Percentiles rank a stretch among this genome's conserved stretches.
These are phyloP conservation scores for Boechera retrofracta DNA, from an alignment of 345 rosid species.

Conservation along the genomic window DNA sequence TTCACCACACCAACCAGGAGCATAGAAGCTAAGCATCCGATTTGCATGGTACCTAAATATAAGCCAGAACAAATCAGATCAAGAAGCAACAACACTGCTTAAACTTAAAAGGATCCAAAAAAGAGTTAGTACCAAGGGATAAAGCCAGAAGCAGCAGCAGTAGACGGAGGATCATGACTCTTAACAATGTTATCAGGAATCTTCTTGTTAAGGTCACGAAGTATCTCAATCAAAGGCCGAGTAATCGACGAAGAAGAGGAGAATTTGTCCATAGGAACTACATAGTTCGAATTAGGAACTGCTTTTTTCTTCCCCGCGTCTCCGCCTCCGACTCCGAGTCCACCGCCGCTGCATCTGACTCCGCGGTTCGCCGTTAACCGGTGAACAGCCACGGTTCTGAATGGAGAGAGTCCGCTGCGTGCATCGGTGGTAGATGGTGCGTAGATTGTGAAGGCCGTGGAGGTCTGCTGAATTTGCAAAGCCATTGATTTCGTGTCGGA, in stretches of 20 bases:
- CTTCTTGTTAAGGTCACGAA: conserved; percentile 94
- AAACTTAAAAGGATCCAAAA: background rate
- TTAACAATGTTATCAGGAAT: conserved; percentile 88
- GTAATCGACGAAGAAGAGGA: conserved; percentile 74
- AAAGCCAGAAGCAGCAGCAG: conserved; percentile 50
- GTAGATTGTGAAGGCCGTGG: conserved; percentile 24
- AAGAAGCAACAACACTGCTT: background rate
- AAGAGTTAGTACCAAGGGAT: conserved; percentile 67
- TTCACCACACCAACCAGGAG: conserved; percentile 99
- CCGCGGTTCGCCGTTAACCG: conserved; percentile 25
- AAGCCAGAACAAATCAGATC: conserved; percentile 18
- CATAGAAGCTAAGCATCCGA: conserved; percentile 97
- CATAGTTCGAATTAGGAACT: conserved; percentile 88
- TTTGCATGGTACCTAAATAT: conserved; percentile 86
- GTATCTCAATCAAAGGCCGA: conserved; percentile 92
- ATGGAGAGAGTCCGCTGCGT: background rate
- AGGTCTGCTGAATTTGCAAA: conserved; percentile 30
- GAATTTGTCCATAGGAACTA: conserved; percentile 84
- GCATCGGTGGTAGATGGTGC: background rate
- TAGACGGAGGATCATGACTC: conserved; percentile 43
- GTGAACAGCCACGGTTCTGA: conserved; percentile 17
- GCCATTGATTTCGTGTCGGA: conserved; percentile 30
- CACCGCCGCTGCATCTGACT: conserved; percentile 43
- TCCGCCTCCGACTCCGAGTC: conserved; percentile 30
- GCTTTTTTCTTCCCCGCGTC: conserved; percentile 55